Percentiles rank a stretch among this genome's conserved stretches.
These are phyloP conservation scores for Coemansia nantahalensis DNA, from an alignment of 192 early-diverging fungal species.

Conservation along the genomic window DNA sequence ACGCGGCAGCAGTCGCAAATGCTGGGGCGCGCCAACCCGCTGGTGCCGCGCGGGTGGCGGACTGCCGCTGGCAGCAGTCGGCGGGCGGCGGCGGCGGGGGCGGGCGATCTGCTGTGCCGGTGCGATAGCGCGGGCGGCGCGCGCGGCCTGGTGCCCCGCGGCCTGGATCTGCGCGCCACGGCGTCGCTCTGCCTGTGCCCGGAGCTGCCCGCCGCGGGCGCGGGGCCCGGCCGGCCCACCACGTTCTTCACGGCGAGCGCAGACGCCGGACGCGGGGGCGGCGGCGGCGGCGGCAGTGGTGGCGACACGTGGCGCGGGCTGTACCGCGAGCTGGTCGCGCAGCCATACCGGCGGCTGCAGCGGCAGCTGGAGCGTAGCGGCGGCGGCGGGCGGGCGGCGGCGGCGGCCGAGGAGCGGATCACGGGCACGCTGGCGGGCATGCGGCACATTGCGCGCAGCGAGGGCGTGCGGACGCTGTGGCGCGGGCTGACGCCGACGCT, in stretches of 20 bases:
- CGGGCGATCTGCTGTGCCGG: not conserved
- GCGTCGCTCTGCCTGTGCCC: slow-evolving; percentile 26
- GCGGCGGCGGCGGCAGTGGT: slow-evolving; percentile 2
- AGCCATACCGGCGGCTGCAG: slow-evolving; percentile 21
- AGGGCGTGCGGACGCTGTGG: slow-evolving; percentile 83
- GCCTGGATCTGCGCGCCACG: slow-evolving; percentile 7
- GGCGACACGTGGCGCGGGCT: slow-evolving; percentile 11
- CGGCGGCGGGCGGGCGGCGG: too few relatives aligned
- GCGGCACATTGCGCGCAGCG: slow-evolving; percentile 71
- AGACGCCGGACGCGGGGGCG: not conserved
- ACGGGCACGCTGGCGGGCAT: slow-evolving; percentile 64
- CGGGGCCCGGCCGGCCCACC: slow-evolving; percentile 4
- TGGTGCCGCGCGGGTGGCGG: slow-evolving; percentile 33
- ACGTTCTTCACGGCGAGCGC: slow-evolving; percentile 10
- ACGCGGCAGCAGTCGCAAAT: slow-evolving; percentile 35
- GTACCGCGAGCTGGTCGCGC: slow-evolving; percentile 5
- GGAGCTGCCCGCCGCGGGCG: slow-evolving; percentile 1
- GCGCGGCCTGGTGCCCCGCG: not conserved
- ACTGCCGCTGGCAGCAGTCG: slow-evolving; percentile 1
- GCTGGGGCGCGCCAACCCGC: slow-evolving; percentile 24
- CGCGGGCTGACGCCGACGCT: slow-evolving; percentile 84
- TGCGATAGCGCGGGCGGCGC: slow-evolving; percentile 2
- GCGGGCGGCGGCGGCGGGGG: slow-evolving; percentile 2
- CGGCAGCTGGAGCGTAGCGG: slow-evolving; percentile 9
- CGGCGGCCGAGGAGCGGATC: slow-evolving; percentile 7